Evolutionary conservation across 352 stramenopile species (phyloP).

Genomic region (Phytophthora pini): DNA sequence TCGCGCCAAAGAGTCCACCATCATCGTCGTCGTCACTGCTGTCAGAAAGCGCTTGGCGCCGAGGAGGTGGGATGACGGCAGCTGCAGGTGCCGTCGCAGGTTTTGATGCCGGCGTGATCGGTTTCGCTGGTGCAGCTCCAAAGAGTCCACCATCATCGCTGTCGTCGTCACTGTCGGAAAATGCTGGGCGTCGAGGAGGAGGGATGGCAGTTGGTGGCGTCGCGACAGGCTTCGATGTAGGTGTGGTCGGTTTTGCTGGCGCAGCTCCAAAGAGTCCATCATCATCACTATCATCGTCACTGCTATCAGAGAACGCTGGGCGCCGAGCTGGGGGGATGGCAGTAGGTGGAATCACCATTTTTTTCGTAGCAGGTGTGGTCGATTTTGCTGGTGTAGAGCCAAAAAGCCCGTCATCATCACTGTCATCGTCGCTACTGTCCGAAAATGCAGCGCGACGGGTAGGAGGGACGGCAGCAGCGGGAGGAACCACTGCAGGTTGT

Average conservation of each 20-base stretch:
- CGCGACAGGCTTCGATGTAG: not conserved
- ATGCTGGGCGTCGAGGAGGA: slow-evolving; percentile 1
- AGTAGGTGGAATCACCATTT: not conserved
- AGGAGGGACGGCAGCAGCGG: slow-evolving; percentile 34
- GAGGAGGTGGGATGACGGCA: slow-evolving; percentile 2
- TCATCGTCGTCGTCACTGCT: slow-evolving; percentile 53
- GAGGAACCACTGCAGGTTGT: slow-evolving; percentile 32
- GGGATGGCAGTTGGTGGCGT: not conserved
- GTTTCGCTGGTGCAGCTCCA: not conserved
- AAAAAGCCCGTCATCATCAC: no score
- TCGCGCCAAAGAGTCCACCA: slow-evolving; percentile 46
- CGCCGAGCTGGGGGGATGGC: slow-evolving; percentile 4
- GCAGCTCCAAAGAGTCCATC: slow-evolving; percentile 3
- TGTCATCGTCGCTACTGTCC: not conserved
- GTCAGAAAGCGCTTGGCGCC: slow-evolving; percentile 25
- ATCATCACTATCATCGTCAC: slow-evolving; percentile 2
- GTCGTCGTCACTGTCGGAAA: slow-evolving; percentile 4
- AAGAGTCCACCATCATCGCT: no score
- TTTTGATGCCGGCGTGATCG: slow-evolving; percentile 5
- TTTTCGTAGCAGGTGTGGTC: no score
- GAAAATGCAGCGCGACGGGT: slow-evolving; percentile 47
- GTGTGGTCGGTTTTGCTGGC: not conserved
- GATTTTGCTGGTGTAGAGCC: no score
- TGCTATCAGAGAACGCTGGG: slow-evolving; percentile 7
- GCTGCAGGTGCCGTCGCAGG: slow-evolving; percentile 28